phyloP scores from a whole-genome alignment of 1,284 basidiomycete genomes.

The Microstroma glucosiphilum region DNA sequence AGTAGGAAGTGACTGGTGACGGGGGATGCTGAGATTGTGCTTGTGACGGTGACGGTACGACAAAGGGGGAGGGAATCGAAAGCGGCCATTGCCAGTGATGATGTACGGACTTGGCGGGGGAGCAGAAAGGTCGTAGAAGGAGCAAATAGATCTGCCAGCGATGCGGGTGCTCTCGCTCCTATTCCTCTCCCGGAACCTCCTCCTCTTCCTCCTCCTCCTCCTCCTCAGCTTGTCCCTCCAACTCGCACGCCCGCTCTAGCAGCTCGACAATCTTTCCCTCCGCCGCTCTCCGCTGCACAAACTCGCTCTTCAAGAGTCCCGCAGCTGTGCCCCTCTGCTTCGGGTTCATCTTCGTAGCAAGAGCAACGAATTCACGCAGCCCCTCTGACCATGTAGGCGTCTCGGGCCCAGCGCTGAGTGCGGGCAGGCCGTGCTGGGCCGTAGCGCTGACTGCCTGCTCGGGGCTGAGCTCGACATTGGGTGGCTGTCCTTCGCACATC shows the following conservation, averaged over 20 bases:
- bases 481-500: slow-evolving; percentile 41
- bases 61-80: no score
- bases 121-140: no score
- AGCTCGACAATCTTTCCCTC: background rate
- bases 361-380: slow-evolving; percentile 36
- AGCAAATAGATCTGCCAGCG: no score
- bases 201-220: slow-evolving; percentile 6
- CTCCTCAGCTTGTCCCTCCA: slow-evolving; percentile 8
- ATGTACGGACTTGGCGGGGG: no score
- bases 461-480: slow-evolving; percentile 37
- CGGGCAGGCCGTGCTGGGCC: slow-evolving; percentile 32
- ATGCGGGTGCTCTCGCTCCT: no score
- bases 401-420: slow-evolving; percentile 18
- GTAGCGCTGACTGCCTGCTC: slow-evolving; percentile 36
- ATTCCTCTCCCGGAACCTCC: background rate
- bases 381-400: slow-evolving; percentile 24
- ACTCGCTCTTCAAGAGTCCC: slow-evolving; percentile 20
- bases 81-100: no score
- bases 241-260: slow-evolving; percentile 3
- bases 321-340: slow-evolving; percentile 34
- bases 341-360: slow-evolving; percentile 35
- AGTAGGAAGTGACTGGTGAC: no score
- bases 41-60: no score
- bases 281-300: background rate
- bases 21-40: no score